phyloP scores from a whole-genome alignment of 352 stramenopile genomes.

The Phytopythium vexans region DNA sequence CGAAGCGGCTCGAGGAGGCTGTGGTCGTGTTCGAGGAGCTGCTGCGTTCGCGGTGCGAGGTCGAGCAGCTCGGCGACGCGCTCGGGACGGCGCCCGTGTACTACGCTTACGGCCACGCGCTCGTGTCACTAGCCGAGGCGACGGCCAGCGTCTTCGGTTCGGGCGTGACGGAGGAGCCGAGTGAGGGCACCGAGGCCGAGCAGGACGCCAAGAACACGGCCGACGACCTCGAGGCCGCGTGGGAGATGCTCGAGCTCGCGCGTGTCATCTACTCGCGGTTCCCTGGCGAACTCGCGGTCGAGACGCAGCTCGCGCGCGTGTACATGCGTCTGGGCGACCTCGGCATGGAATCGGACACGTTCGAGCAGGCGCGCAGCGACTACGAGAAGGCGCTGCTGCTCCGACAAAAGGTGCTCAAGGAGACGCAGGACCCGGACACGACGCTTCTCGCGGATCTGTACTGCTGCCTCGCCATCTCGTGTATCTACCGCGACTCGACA shows the following conservation, averaged over 20 bases:
- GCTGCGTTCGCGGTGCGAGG: constrained; percentile 78
- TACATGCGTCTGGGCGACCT: constrained; percentile 81
- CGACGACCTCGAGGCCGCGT: constrained; percentile 81
- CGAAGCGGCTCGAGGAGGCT: constrained; percentile 80
- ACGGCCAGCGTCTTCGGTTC: constrained; percentile 55
- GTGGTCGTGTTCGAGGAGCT: constrained; percentile 74
- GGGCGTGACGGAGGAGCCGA: constrained; percentile 21
- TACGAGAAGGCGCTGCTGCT: constrained; percentile 79
- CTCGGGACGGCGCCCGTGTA: constrained; percentile 68
- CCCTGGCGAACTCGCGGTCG: constrained; percentile 58
- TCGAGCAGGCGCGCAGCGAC: constrained; percentile 67
- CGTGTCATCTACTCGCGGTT: constrained; percentile 80
- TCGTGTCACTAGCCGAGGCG: constrained; percentile 69
- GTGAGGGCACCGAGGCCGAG: constrained; percentile 34
- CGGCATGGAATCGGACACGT: constrained; percentile 80
- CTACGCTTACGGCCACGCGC: constrained; percentile 81
- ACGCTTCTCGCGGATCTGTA: constrained; percentile 79
- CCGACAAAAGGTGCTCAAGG: constrained; percentile 63
- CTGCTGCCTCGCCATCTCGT: constrained; percentile 81
- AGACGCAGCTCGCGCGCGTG: constrained; percentile 76
- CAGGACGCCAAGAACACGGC: constrained; percentile 48
- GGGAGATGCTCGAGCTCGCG: constrained; percentile 85
- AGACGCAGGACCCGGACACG: constrained; percentile 66
- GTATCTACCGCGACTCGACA: constrained; percentile 71
- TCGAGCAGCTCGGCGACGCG: constrained; percentile 65